phyloP scores from a whole-genome alignment of 1,139 yeast genomes.

The Suhomyces choctaworum region DNA sequence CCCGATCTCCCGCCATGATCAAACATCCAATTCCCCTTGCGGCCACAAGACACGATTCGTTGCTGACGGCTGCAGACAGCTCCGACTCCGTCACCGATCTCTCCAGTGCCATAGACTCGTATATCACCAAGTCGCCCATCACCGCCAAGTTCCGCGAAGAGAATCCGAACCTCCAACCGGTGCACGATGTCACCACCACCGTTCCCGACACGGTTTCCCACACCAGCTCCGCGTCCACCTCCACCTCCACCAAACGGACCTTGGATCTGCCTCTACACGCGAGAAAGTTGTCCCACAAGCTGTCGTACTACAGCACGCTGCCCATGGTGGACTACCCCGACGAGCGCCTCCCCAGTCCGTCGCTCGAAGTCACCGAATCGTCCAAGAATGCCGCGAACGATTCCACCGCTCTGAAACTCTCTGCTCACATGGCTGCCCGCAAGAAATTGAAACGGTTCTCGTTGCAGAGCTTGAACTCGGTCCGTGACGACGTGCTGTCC shows the following conservation, averaged over 20 bases:
- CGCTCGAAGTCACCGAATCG: constrained; percentile 13
- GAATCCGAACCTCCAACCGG: constrained; percentile 32
- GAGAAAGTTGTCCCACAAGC: constrained; percentile 11
- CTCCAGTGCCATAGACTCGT: constrained; percentile 20
- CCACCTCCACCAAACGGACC: constrained; percentile 11
- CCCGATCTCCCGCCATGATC: constrained; percentile 7
- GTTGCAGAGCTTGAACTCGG: constrained; percentile 11
- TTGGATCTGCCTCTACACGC: constrained; percentile 13
- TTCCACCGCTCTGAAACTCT: constrained; percentile 2
- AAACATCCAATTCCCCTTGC: constrained; percentile 6
- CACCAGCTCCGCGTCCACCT: constrained; percentile 2
- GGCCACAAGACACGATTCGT: constrained; percentile 4
- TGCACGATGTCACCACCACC: constrained; percentile 6
- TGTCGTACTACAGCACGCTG: constrained; percentile 17
- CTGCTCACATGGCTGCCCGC: constrained; percentile 1
- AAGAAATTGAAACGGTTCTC: constrained; percentile 16
- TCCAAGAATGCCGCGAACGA: background rate
- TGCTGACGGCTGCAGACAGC: constrained; percentile 4
- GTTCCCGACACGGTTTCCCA: background rate
- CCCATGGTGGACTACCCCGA: constrained; percentile 12
- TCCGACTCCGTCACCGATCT: constrained; percentile 6
- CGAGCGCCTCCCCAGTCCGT: constrained; percentile 20
- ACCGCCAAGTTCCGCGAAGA: constrained; percentile 24
- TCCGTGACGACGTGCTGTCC: background rate
- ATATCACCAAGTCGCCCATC: constrained; percentile 26